A percentile compares a stretch with the other conserved stretches of the same genome.
phyloP scores from a whole-genome alignment of 1,284 basidiomycete species.

The Anthracocystis setariae region DNA sequence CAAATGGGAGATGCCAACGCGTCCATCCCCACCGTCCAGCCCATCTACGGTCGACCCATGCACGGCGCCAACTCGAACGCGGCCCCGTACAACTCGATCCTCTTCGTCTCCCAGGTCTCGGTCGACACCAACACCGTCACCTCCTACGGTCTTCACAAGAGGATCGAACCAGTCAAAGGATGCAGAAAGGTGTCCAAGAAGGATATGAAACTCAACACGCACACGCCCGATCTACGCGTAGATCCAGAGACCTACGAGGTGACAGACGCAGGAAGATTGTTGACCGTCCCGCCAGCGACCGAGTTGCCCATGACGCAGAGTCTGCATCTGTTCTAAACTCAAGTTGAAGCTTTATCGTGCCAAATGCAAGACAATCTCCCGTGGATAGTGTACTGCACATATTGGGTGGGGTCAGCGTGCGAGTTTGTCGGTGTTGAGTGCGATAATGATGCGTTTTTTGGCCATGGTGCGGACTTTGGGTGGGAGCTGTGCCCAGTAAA shows the following conservation, averaged over 20 bases:
- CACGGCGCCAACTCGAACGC: slow-evolving; percentile 82
- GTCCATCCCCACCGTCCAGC: slow-evolving; percentile 88
- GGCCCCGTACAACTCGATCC: slow-evolving; percentile 81
- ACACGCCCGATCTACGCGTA: slow-evolving; percentile 83
- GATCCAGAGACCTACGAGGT: slow-evolving; percentile 83
- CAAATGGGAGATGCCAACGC: slow-evolving; percentile 92
- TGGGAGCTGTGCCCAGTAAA: slow-evolving; percentile 23
- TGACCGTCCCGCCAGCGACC: slow-evolving; percentile 58
- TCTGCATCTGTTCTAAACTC: slow-evolving; percentile 31
- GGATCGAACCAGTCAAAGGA: slow-evolving; percentile 78
- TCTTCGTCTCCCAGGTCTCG: slow-evolving; percentile 74
- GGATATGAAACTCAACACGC: slow-evolving; percentile 92
- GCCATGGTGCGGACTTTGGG: too few relatives aligned
- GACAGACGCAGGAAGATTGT: slow-evolving; percentile 48
- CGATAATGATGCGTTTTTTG: too few relatives aligned
- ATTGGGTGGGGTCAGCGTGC: too few relatives aligned
- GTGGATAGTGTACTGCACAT: too few relatives aligned
- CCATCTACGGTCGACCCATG: slow-evolving; percentile 85
- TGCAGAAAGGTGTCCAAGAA: slow-evolving; percentile 83
- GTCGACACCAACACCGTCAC: slow-evolving; percentile 71
- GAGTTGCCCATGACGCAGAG: slow-evolving; percentile 56
- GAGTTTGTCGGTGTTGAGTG: too few relatives aligned
- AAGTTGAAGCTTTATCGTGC: too few relatives aligned
- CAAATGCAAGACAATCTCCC: too few relatives aligned
- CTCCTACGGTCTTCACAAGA: slow-evolving; percentile 80